phyloP scores from a whole-genome alignment of 805 yeast species.

The Pichia manshurica region DNA sequence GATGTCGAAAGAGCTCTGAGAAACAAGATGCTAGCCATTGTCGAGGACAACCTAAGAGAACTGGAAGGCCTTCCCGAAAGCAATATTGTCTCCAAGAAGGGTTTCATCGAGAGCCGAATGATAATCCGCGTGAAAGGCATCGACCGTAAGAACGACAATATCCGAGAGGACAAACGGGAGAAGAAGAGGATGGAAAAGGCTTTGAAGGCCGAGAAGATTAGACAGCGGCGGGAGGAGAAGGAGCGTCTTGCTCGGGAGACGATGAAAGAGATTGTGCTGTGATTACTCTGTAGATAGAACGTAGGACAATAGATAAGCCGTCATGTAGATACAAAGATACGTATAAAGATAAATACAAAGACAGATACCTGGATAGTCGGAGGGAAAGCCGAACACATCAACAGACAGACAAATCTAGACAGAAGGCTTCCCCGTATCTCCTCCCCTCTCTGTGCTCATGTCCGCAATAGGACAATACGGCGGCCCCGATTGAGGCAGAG shows the following conservation, averaged over 20 bases:
- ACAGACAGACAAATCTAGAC: no score
- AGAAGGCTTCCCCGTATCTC: no score
- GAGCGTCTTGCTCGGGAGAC: conserved; percentile 12
- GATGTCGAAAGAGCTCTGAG: conserved; percentile 33
- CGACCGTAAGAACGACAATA: conserved; percentile 10
- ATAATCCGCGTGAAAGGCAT: conserved; percentile 16
- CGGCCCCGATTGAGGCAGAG: background rate
- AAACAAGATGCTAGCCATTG: conserved; percentile 26
- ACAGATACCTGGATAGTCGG: background rate
- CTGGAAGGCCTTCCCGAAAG: conserved; percentile 22
- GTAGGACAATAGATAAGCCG: no score
- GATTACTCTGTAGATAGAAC: background rate
- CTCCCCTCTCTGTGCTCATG: no score
- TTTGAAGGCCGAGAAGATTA: conserved; percentile 32
- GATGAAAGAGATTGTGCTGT: conserved; percentile 6
- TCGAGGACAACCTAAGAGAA: conserved; percentile 23
- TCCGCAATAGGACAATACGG: background rate
- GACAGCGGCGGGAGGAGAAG: conserved; percentile 18
- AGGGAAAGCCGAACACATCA: no score
- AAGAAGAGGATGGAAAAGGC: conserved; percentile 29
- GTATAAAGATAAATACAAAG: background rate
- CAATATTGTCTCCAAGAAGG: conserved; percentile 21
- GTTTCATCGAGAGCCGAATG: conserved; percentile 17
- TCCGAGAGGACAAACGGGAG: conserved; percentile 24
- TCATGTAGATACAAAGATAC: background rate